These are phyloP conservation scores for Inonotus obliquus DNA, from an alignment of 1,284 basidiomycete genomes.

Conservation along the genomic window DNA sequence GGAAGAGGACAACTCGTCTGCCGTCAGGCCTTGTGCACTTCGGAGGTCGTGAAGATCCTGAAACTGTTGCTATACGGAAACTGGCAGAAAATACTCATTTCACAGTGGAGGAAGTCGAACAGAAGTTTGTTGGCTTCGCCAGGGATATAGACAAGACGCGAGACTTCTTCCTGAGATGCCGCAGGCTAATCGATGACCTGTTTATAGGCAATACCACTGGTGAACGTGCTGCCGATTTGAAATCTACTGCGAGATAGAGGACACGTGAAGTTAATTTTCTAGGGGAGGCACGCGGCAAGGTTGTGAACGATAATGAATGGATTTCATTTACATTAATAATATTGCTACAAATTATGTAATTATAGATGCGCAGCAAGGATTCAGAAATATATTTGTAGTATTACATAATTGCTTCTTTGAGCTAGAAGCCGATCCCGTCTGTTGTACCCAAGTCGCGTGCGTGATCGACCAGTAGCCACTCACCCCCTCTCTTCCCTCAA, in stretches of 20 bases:
- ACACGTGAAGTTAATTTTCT: neutral
- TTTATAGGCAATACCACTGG: neutral
- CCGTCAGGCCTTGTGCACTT: neutral
- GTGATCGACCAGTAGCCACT: neutral
- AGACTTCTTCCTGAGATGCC: constrained; percentile 12
- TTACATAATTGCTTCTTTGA: neutral
- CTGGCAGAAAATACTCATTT: constrained; percentile 7
- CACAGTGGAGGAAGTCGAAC: constrained; percentile 7
- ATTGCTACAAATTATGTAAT: no score
- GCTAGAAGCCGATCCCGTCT: neutral
- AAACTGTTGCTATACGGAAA: neutral
- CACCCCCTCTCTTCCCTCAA: neutral
- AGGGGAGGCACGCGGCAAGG: constrained; percentile 3
- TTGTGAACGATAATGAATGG: neutral
- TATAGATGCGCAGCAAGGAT: no score
- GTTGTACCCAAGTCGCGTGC: neutral
- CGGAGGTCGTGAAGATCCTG: neutral
- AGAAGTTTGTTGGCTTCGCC: constrained; percentile 9
- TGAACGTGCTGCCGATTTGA: neutral
- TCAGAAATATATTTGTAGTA: no score
- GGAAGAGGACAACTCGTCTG: neutral
- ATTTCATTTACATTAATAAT: no score
- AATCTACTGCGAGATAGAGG: neutral
- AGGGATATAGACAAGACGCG: constrained; percentile 8
- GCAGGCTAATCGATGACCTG: constrained; percentile 8